Evolutionary conservation across 305 asterid species (phyloP), one percentile per base, ranked within the genome.

Genomic region (Nicotiana rustica): DNA sequence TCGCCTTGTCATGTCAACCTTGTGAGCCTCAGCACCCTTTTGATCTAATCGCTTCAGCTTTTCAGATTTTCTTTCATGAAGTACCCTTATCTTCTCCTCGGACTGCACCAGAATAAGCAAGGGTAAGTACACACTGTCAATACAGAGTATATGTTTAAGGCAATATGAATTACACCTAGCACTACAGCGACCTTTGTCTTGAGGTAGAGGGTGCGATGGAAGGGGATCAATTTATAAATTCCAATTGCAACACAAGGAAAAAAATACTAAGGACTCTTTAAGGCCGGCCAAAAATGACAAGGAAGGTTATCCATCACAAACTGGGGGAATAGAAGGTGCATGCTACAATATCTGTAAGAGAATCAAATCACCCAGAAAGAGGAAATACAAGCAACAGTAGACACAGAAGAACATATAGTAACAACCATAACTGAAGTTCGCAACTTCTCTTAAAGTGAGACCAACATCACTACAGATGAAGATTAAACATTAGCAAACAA

Each of bases 81-180:
- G 90, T 75, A 95, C 78, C 90, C 99, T 91, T 97, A 92, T 94
- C 90, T 88, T 94, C 89, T 95, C 99, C 93, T 95, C 99, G 78
- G 86, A 93, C 98, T 94, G 91, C 82, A 88, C 75, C 75, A 52
- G 38, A 83, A 67, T 33, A 85, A 38, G 82, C 61, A 80, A 52
- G 75, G 14, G 29, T 8, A 25, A 29, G 10, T 7, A 25, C 78
- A 49, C 21, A 21, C 10, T 52, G 65, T 15, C 65, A 75, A 29
- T 75, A 49, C 10, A 41, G 10, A 41, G 10, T 41, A 14, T 52
- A 75, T 71, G 47, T 14, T 75, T 0, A 15, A 3, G 15, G 33
- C 36, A 75, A 15, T 75, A 35, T 14, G 79, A 52, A 75, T 29
- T 52, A 75, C 47, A 52, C 25, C 47, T 29, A 3, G 62, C 44